A percentile compares a stretch with the other conserved stretches of the same genome.
Evolutionary conservation across 805 yeast genomes (phyloP).

Genomic region (Pichia kluyveri): DNA sequence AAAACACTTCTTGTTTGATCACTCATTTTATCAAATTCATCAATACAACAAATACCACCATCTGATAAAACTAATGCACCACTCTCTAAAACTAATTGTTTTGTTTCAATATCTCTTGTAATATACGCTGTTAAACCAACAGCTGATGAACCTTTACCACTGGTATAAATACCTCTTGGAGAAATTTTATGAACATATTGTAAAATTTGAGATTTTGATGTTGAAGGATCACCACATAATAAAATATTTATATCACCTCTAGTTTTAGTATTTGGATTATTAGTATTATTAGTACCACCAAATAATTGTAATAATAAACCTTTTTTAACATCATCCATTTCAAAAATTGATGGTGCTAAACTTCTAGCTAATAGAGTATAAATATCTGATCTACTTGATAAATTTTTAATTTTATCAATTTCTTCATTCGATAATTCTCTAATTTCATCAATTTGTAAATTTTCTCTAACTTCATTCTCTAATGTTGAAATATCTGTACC

Average conservation of each 20-base stretch:
- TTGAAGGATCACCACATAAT: constrained; percentile 97
- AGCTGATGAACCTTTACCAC: constrained; percentile 98
- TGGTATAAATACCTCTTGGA: constrained; percentile 95
- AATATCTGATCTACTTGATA: constrained; percentile 63
- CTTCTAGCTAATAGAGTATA: constrained; percentile 85
- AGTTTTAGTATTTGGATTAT: constrained; percentile 84
- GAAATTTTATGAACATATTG: constrained; percentile 96
- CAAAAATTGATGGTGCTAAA: constrained; percentile 94
- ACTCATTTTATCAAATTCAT: constrained; percentile 96
- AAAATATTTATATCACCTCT: constrained; percentile 92
- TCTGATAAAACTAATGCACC: constrained; percentile 96
- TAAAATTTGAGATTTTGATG: constrained; percentile 88
- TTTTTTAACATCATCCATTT: constrained; percentile 93
- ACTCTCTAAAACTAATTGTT: constrained; percentile 84
- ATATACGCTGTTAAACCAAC: constrained; percentile 98
- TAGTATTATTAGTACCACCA: constrained; percentile 90
- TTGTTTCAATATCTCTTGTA: constrained; percentile 89
- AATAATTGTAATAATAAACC: constrained; percentile 88
- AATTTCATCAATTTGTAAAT: constrained; percentile 67
- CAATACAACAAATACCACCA: constrained; percentile 98
- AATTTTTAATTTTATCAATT: constrained; percentile 49
- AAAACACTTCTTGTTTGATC: constrained; percentile 90
- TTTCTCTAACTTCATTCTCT: constrained; percentile 49
- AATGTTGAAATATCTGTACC: constrained; percentile 72
- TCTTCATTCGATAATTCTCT: constrained; percentile 65